Percentiles rank a stretch among this genome's conserved stretches.
Evolutionary conservation across 2,329 filamentous ascomycete species (phyloP).

Genomic region (Phaeophleospora eucalypticola): DNA sequence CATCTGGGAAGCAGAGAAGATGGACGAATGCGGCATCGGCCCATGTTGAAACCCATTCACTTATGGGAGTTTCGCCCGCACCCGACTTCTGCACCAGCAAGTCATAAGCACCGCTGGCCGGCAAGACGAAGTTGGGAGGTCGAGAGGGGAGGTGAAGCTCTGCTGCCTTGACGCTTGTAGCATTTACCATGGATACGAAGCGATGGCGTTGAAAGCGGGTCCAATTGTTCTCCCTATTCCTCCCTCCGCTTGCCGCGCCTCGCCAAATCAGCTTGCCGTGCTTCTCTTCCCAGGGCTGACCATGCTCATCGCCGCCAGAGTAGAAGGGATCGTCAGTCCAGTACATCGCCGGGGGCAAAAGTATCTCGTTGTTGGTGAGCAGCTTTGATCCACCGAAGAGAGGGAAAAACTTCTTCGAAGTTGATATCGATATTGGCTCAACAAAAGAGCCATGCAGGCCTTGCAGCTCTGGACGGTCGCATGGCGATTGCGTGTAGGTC

Average conservation of each 20-base stretch:
- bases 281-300: slow-evolving; percentile 42
- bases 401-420: slow-evolving; percentile 44
- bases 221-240: slow-evolving; percentile 57
- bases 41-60: slow-evolving; percentile 40
- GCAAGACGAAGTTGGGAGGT: slow-evolving; percentile 40
- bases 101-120: slow-evolving; percentile 37
- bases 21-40: slow-evolving; percentile 42
- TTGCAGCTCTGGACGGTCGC: slow-evolving; percentile 43
- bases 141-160: slow-evolving; percentile 38
- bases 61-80: slow-evolving; percentile 23
- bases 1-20: slow-evolving; percentile 42
- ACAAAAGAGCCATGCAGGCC: slow-evolving; percentile 47
- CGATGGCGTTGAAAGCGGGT: slow-evolving; percentile 70
- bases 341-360: slow-evolving; percentile 50
- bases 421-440: slow-evolving; percentile 45
- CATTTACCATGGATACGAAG: slow-evolving; percentile 70
- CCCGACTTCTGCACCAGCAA: slow-evolving; percentile 27
- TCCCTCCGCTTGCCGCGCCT: slow-evolving; percentile 46
- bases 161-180: slow-evolving; percentile 52
- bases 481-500: slow-evolving; percentile 43
- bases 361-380: slow-evolving; percentile 49
- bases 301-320: slow-evolving; percentile 38
- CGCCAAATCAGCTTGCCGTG: slow-evolving; percentile 43
- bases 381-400: slow-evolving; percentile 51
- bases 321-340: slow-evolving; percentile 44